Base-by-base conservation (phyloP, 176 grass and related monocot genomes). In the Oryza glaberrima region DNA sequence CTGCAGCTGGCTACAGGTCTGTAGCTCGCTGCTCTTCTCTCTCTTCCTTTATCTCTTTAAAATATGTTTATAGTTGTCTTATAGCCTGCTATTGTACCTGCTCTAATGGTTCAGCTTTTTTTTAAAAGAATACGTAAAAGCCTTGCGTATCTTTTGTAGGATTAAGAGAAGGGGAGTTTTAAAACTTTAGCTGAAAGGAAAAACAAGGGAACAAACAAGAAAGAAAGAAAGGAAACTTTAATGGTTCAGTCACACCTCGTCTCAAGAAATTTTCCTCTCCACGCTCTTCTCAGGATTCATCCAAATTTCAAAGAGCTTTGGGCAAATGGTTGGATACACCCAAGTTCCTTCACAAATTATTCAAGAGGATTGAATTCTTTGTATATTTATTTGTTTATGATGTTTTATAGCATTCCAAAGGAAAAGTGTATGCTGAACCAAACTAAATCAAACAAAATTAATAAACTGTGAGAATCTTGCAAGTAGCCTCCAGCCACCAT, bases 401-500 rank as follows among this genome's bases (percentile, higher is more conserved):
- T 48, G 11, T 48, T 13, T 14, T 13, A 4, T 48, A 13, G 9
- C 3, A 56, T 67, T 51, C 16, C 8, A 41, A 68, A 54, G 26
- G 1, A 28, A 67, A 76, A 68, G 16, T 34, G 34, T 48, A 19
- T 40, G n/a, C 5, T 34, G 11, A 65, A 66, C 1, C 52, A 38
- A 52, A 69, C 6, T 54, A 80, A 65, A 65, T 58, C n/a, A 20
- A 58, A 17, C 54, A 8, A 58, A n/a, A n/a, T 6, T 44, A n/a
- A 19, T 44, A 44, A 43, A 43, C 41, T 2, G 5, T 5, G 52
- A 58, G 4, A 73, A 28, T 1, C 43, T 13, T 38, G 46, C 47
- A 75, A 63, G 87, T 80, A 26, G 28, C 9, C 5, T 41, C 20
- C 58, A 63, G 65, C 35, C 65, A 85, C 83, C 70, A 61, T 77